phyloP scores from a whole-genome alignment of 208 protist species.

The Leptomonas pyrrhocoris region DNA sequence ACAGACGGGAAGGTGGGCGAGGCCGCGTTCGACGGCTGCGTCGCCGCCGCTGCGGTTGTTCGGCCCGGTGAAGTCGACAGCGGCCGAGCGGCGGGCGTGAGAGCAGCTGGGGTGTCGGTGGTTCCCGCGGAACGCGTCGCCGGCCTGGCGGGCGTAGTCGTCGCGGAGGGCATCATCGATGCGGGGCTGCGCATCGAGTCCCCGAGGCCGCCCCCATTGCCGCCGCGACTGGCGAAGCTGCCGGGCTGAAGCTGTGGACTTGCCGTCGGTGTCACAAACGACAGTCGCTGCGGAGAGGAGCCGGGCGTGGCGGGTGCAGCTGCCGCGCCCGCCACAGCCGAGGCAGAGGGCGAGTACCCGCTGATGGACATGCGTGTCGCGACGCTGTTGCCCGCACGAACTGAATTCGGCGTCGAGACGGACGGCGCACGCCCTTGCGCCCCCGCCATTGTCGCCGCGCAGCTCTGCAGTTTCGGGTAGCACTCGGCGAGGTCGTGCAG shows the following conservation, averaged over 20 bases:
- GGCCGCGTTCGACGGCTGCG: conserved; percentile 4
- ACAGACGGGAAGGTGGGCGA: conserved; percentile 7
- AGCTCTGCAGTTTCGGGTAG: conserved; percentile 17
- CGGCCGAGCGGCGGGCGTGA: not conserved
- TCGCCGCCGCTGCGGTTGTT: not conserved
- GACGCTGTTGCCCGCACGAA: not conserved
- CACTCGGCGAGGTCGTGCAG: conserved; percentile 23
- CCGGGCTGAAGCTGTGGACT: conserved; percentile 15
- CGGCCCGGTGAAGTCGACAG: not conserved
- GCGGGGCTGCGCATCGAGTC: conserved; percentile 7
- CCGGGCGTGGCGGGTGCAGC: not conserved
- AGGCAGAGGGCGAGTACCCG: not conserved
- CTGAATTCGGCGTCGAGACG: not conserved
- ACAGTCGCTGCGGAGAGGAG: not conserved
- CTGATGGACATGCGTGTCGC: not conserved
- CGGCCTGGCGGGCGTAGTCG: not conserved
- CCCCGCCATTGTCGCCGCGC: not conserved
- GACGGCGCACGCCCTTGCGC: conserved; percentile 7
- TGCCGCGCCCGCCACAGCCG: no score
- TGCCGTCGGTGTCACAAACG: not conserved
- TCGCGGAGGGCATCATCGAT: not conserved
- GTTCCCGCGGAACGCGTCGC: not conserved
- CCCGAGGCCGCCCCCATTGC: not conserved
- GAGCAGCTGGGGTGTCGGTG: not conserved
- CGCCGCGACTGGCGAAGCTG: conserved; percentile 13